These are phyloP conservation scores for Ophiostoma piceae DNA, from an alignment of 2,329 filamentous ascomycete genomes.

Conservation along the genomic window DNA sequence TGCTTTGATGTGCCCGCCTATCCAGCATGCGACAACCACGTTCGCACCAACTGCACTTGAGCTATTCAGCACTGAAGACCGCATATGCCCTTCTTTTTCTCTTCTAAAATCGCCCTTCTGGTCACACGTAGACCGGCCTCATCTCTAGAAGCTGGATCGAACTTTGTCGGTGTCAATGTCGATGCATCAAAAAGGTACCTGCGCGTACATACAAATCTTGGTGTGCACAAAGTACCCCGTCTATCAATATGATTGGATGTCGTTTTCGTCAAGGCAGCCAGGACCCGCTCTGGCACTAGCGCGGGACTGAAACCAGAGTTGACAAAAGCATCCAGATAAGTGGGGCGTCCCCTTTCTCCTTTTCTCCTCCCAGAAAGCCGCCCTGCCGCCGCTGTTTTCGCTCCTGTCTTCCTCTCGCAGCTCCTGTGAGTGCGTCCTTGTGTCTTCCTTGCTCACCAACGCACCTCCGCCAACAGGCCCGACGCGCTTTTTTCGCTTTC, in stretches of 20 bases:
- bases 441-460: constrained; percentile 8
- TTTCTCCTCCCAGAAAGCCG: background rate
- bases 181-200: background rate
- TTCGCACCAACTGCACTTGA: background rate
- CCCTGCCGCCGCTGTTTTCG: background rate
- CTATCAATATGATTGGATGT: background rate
- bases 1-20: background rate
- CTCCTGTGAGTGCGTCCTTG: background rate
- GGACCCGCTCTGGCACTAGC: constrained; percentile 20
- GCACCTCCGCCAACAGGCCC: constrained; percentile 4
- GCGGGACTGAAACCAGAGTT: constrained; percentile 20
- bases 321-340: background rate
- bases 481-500: constrained; percentile 10
- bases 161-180: background rate
- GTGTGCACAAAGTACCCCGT: background rate
- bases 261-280: constrained; percentile 21
- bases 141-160: background rate
- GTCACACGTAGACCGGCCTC: background rate
- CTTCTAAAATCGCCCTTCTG: background rate
- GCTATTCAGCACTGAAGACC: too few relatives aligned
- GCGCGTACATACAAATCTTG: background rate
- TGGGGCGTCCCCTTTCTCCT: background rate
- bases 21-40: background rate
- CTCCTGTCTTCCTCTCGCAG: background rate
- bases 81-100: background rate